Percentiles rank a stretch among this genome's conserved stretches.
phyloP scores from a whole-genome alignment of 345 rosid species.

The Aethionema arabicum region DNA sequence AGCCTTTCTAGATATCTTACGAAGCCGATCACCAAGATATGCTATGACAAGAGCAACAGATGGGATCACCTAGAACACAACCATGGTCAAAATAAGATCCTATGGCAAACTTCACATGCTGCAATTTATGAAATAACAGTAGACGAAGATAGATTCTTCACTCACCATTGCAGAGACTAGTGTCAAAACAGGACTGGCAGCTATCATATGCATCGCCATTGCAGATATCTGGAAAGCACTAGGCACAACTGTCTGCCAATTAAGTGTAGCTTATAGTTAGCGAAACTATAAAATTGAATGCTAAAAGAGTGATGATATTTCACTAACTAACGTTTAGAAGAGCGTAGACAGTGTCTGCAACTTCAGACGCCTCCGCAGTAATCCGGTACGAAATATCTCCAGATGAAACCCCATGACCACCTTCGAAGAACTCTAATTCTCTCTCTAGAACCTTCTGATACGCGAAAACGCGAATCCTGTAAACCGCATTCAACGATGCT shows the following conservation, averaged over 20 bases:
- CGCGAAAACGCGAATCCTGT: constrained; percentile 58
- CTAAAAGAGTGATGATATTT: constrained; percentile 5
- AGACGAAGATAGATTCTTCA: constrained; percentile 14
- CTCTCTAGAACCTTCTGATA: constrained; percentile 63
- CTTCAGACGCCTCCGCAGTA: constrained; percentile 83
- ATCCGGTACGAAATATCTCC: constrained; percentile 85
- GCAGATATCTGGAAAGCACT: constrained; percentile 71
- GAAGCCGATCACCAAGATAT: constrained; percentile 73
- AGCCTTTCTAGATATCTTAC: constrained; percentile 71
- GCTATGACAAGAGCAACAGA: constrained; percentile 67
- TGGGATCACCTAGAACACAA: constrained; percentile 59
- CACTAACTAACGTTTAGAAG: constrained; percentile 65
- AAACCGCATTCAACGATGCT: constrained; percentile 61
- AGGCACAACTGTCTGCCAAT: constrained; percentile 75
- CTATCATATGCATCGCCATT: constrained; percentile 80
- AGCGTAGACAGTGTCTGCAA: constrained; percentile 67
- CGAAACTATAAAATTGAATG: background rate
- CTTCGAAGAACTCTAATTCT: constrained; percentile 79
- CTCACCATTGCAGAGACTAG: constrained; percentile 77
- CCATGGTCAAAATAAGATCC: background rate
- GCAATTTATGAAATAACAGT: background rate
- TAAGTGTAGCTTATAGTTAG: constrained; percentile 1
- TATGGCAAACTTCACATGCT: background rate
- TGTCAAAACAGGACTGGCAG: constrained; percentile 73
- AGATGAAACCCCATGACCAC: constrained; percentile 53